Base-by-base conservation (phyloP, 129 eudicot genomes). In the Pittosporum tobira region DNA sequence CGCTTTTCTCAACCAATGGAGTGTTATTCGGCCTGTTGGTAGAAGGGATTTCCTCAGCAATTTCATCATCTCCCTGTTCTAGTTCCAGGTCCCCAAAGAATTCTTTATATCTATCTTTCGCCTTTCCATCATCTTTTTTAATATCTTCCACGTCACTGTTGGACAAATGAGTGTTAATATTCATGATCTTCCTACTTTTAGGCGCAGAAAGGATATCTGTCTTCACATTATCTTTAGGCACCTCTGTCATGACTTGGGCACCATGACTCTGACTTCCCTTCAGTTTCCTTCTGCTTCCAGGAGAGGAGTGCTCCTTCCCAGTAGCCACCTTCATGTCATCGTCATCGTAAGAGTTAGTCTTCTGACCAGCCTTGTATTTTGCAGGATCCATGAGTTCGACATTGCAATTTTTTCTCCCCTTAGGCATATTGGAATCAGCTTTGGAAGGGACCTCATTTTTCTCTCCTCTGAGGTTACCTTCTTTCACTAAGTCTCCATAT, bases 41-140 rank as follows among this genome's bases (percentile, higher is more conserved):
- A 3, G 61, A 74, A 51, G 72, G 74, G 53, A 66, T 65, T 58
- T 76, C 87, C 57, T 70, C 84, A 18, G 52, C 75, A 47, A 59
- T 60, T 62, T 77, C 81, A 57, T 77, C 69, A 51, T 68, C 85
- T 27, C 75, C 87, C 5, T 66, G 70, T 65, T 87, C 99, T 51
- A 84, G 66, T 64, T 82, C 84, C 11, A 80, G 52, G 16, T 91
- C 99, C 51, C 99, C 99, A 50, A 86, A 91, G 53, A 91, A 78
- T 48, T 83, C 96, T 62, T 61, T 76, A 53, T 91, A 91, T 20
- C 73, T 83, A 61, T 78, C 87, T 52, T 37, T 70, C 1, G 62
- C 75, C 44, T 78, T 83, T 46, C 56, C 75, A 19, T 38, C 49
- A 25, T 68, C 82, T 75, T 77, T 78, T 57, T 62, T 71, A 30